Conservation (phyloP, 179 eudicot genomes). For the Actinidia arguta region DNA sequence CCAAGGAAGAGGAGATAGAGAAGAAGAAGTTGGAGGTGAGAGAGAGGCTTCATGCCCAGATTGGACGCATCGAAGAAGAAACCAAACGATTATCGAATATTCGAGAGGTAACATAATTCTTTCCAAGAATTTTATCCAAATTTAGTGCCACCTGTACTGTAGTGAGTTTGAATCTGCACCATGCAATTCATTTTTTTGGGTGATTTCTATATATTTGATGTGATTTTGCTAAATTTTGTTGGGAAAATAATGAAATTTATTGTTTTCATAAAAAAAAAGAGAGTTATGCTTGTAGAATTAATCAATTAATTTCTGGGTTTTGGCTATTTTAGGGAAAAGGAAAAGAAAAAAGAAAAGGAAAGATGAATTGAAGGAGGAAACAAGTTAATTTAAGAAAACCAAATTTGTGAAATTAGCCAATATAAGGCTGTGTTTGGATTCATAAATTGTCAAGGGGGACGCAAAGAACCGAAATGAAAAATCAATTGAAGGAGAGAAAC, state of each 20-base stretch:
- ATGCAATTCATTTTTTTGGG: neutral
- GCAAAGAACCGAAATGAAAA: no score
- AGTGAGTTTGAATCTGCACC: neutral
- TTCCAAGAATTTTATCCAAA: neutral
- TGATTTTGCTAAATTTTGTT: neutral
- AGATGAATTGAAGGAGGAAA: no score
- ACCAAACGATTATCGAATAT: conserved; percentile 73
- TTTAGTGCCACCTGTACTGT: neutral
- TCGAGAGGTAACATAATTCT: conserved; percentile 62
- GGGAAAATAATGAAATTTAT: neutral
- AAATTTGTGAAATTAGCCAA: no score
- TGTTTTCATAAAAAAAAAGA: neutral
- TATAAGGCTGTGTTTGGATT: no score
- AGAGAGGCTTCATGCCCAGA: conserved; percentile 80
- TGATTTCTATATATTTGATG: no score
- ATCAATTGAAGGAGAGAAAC: no score
- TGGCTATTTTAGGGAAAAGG: neutral
- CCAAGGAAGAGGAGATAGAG: conserved; percentile 95
- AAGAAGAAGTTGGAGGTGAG: conserved; percentile 81
- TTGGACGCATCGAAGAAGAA: conserved; percentile 90
- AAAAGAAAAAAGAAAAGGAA: neutral
- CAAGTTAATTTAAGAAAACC: no score
- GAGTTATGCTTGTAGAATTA: neutral
- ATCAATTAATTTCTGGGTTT: neutral
- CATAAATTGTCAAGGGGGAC: no score